Conservation (phyloP, 2,329 filamentous ascomycete genomes). For the Emmonsiellopsis sp. region DNA sequence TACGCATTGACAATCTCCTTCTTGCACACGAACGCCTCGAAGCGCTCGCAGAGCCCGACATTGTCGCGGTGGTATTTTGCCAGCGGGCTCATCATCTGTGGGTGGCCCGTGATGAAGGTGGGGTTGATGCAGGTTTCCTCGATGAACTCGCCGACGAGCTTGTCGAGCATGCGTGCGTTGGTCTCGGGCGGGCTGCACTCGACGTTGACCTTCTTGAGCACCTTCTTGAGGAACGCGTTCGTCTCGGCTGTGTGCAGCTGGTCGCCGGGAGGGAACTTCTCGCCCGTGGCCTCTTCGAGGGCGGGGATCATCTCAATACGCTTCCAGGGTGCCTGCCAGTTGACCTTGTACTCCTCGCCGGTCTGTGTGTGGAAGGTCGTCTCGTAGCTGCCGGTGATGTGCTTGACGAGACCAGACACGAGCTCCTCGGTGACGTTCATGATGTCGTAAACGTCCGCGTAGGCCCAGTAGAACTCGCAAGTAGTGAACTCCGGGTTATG, state of each 20-base stretch:
- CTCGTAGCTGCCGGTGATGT: slow-evolving; percentile 73
- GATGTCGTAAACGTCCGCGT: slow-evolving; percentile 81
- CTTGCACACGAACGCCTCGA: slow-evolving; percentile 94
- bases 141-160: slow-evolving; percentile 86
- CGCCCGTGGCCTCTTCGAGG: slow-evolving; percentile 78
- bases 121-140: slow-evolving; percentile 91
- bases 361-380: slow-evolving; percentile 79
- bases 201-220: slow-evolving; percentile 83
- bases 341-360: slow-evolving; percentile 80
- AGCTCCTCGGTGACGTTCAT: slow-evolving; percentile 90
- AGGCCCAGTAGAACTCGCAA: slow-evolving; percentile 95
- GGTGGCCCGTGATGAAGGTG: slow-evolving; percentile 80
- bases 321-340: slow-evolving; percentile 94
- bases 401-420: slow-evolving; percentile 79
- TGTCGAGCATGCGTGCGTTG: slow-evolving; percentile 93
- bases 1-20: slow-evolving; percentile 97
- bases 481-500: slow-evolving; percentile 99
- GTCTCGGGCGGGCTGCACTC: slow-evolving; percentile 86
- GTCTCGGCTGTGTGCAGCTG: slow-evolving; percentile 85
- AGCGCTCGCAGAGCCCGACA: slow-evolving; percentile 85
- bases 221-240: slow-evolving; percentile 71
- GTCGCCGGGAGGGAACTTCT: slow-evolving; percentile 86
- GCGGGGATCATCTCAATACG: slow-evolving; percentile 92
- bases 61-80: slow-evolving; percentile 86
- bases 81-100: slow-evolving; percentile 83